These are phyloP conservation scores for Knoxia roxburghii DNA, from an alignment of 257 asterid species.

Conservation along the genomic window DNA sequence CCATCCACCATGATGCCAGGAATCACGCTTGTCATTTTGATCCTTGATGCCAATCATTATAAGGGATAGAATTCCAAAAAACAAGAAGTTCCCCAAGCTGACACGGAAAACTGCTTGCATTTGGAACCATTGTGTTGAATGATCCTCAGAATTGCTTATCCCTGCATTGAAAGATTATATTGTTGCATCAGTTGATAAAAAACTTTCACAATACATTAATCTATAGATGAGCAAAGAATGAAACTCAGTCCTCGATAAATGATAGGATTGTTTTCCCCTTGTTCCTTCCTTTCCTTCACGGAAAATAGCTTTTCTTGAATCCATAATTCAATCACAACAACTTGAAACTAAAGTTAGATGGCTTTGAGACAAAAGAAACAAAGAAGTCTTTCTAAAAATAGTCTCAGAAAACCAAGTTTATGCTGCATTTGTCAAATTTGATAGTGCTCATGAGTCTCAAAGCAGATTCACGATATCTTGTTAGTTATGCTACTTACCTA, in stretches of 20 bases:
- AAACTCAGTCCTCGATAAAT: no score
- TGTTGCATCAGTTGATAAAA: slow-evolving; percentile 9
- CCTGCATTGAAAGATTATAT: slow-evolving; percentile 41
- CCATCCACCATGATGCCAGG: slow-evolving; percentile 95
- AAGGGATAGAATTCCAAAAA: slow-evolving; percentile 73
- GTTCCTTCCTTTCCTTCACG: neutral
- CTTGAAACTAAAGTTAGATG: neutral
- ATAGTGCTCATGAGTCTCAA: neutral
- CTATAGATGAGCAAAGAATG: no score
- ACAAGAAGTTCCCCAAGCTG: slow-evolving; percentile 91
- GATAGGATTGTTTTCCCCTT: neutral
- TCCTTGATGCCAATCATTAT: slow-evolving; percentile 89
- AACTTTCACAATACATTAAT: no score
- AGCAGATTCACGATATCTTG: no score
- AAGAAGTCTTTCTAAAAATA: neutral
- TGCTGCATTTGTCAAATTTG: neutral
- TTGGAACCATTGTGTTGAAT: slow-evolving; percentile 73
- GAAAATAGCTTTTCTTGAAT: neutral
- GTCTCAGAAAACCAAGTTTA: neutral
- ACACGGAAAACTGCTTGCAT: slow-evolving; percentile 94
- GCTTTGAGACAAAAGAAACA: neutral
- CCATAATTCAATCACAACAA: neutral
- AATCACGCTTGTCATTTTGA: slow-evolving; percentile 90
- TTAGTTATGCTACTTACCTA: neutral
- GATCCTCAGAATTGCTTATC: slow-evolving; percentile 69